Evolutionary conservation across 1,284 basidiomycete species (phyloP).

Genomic region (Bondarzewia mesenterica): DNA sequence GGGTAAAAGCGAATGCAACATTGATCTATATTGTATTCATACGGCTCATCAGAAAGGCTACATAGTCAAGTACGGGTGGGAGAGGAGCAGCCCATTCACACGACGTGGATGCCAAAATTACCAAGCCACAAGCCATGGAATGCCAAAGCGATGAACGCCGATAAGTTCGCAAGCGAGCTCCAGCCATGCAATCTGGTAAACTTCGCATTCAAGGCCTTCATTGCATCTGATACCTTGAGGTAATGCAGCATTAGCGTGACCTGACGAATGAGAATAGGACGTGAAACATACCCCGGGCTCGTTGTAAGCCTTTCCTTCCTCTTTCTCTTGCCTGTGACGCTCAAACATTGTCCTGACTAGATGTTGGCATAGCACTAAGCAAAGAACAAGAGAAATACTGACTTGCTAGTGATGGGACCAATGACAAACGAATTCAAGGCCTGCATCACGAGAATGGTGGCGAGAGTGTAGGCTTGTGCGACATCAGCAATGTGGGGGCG

Average conservation of each 20-base stretch:
- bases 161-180: constrained; percentile 59
- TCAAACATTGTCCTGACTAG: constrained; percentile 58
- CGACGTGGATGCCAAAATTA: constrained; percentile 28
- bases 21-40: too few species aligned
- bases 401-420: constrained; percentile 64
- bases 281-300: constrained; percentile 41
- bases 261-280: background rate
- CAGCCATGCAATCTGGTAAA: constrained; percentile 64
- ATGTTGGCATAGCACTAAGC: background rate
- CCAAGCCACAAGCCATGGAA: constrained; percentile 74
- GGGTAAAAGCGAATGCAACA: too few species aligned
- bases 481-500: constrained; percentile 55
- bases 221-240: constrained; percentile 53
- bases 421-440: constrained; percentile 50
- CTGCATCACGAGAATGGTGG: constrained; percentile 41
- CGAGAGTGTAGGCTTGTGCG: constrained; percentile 61
- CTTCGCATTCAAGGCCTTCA: constrained; percentile 58
- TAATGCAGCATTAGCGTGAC: constrained; percentile 1
- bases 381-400: constrained; percentile 17
- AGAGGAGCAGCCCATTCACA: background rate
- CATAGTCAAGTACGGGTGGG: too few species aligned
- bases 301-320: constrained; percentile 62
- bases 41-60: too few species aligned
- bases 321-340: constrained; percentile 65
- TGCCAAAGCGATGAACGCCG: constrained; percentile 48